phyloP scores from a whole-genome alignment of 306 rosid genomes.

The Potentilla sterilis region DNA sequence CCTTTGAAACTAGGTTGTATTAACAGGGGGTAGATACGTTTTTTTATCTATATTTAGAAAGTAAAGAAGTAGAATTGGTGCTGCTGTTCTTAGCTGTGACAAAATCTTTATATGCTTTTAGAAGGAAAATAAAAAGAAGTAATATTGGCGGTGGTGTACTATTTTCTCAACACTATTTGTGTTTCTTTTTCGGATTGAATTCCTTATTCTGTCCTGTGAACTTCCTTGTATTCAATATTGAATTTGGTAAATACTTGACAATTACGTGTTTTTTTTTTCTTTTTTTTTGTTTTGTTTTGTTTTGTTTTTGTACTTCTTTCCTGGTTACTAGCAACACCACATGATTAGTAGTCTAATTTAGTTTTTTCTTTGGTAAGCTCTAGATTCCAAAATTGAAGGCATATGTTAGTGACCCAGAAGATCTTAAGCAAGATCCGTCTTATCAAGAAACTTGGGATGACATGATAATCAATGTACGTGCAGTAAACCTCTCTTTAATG shows the following conservation, averaged over 20 bases:
- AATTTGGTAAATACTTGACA: not conserved
- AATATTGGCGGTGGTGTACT: not conserved
- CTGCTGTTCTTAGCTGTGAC: not conserved
- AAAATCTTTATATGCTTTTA: not conserved
- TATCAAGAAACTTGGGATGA: slow-evolving; percentile 98
- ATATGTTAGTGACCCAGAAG: slow-evolving; percentile 92
- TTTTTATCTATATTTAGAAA: not conserved
- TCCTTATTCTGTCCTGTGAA: not conserved
- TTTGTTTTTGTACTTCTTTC: slow-evolving; percentile 2
- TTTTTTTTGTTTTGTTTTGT: too few species aligned
- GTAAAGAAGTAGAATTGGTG: not conserved
- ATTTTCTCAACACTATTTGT: not conserved
- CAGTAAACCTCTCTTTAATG: slow-evolving; percentile 22
- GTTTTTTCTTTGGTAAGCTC: slow-evolving; percentile 77
- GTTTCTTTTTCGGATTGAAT: not conserved
- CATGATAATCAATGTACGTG: slow-evolving; percentile 88
- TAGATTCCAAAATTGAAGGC: slow-evolving; percentile 99
- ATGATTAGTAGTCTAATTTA: slow-evolving; percentile 44
- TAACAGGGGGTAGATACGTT: not conserved
- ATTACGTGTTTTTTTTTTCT: not conserved
- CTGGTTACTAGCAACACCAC: slow-evolving; percentile 22
- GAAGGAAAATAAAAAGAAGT: not conserved
- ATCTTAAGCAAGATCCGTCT: slow-evolving; percentile 81
- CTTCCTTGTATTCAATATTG: not conserved
- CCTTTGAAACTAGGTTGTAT: not conserved